These are phyloP conservation scores for Cornus controversa DNA, from an alignment of 148 eudicot species.

Conservation along the genomic window DNA sequence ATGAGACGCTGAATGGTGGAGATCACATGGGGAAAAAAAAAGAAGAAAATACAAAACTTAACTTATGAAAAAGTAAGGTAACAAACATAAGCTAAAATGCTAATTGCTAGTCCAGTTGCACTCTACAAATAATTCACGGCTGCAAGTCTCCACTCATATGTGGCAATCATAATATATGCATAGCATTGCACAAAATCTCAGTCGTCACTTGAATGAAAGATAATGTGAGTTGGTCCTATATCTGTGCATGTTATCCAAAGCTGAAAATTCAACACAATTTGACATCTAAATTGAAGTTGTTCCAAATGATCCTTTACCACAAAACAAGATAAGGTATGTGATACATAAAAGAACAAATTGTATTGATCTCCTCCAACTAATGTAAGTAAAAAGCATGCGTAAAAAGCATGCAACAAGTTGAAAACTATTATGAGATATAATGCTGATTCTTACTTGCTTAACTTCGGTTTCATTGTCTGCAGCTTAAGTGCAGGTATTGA, in stretches of 20 bases:
- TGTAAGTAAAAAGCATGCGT: not conserved
- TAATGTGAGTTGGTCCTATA: not conserved
- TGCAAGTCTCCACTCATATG: not conserved
- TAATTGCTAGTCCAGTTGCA: not conserved
- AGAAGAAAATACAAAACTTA: too few species aligned
- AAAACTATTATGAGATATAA: not conserved
- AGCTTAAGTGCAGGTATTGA: constrained; percentile 86
- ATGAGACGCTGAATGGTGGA: too few species aligned
- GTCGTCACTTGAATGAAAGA: not conserved
- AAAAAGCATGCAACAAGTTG: not conserved
- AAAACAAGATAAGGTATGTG: not conserved
- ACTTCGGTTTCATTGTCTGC: constrained; percentile 85
- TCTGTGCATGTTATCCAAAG: not conserved
- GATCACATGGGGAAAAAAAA: too few species aligned
- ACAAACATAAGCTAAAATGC: not conserved
- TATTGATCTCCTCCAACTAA: not conserved
- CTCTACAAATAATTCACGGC: too few species aligned
- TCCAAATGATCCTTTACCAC: not conserved
- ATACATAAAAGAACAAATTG: not conserved
- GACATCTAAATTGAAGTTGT: not conserved
- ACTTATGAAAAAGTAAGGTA: not conserved
- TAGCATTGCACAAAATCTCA: not conserved
- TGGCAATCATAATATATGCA: not conserved
- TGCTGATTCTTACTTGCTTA: constrained; percentile 79
- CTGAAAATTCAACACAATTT: not conserved